Evolutionary conservation across 192 early-diverging fungal genomes (phyloP), one percentile per base, ranked within the genome.

Genomic region (Entomortierella beljakovae): DNA sequence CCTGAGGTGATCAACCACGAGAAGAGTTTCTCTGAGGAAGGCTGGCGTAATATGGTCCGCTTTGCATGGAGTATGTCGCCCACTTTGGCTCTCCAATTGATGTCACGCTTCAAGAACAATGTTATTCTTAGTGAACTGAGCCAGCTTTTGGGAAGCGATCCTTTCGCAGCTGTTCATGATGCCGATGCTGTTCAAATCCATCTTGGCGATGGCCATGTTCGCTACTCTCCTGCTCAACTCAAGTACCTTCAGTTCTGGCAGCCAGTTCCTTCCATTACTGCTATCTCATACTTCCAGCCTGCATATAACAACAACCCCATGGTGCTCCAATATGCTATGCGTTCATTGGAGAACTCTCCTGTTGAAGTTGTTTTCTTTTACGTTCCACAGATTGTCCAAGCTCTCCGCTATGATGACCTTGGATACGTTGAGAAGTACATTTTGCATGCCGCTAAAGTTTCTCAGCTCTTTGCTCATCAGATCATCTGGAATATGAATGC

Each of bases 401-500:
- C 97, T 6, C 85, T 99, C 43, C 92, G 97, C 33, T 84, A 93
- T 67, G 97, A 99, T 65, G 80, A 83, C 15, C 81, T 90, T 56
- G 97, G 98, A 31, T 99, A 99, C 80, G 90, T 97, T n/a, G 97
- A 97, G 80, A 87, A 91, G 29, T 98, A 93, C 61, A 98, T 99
- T 49, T 82, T 99, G 69, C 91, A 92, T n/a, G 93, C 98, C 4
- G 98, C 94, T 8, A 89, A 90, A 68, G 91, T 93, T 13, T 98
- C 96, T 34, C 97, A 98, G 83, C 88, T 95, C 20, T 99, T 99
- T 90, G 97, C 98, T 31, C 98, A 99, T 83, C 98, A 99, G 86
- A 98, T 99, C 56, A 97, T 99, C 55, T 99, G 98, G 98, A 99
- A 99, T 81, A 99, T 99, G 98, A 93, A 98, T 28, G 98, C 98